A percentile compares a stretch with the other conserved stretches of the same genome.
These are phyloP conservation scores for Volvox reticuliferus DNA, from an alignment of 139 green algal genomes.

Conservation along the genomic window DNA sequence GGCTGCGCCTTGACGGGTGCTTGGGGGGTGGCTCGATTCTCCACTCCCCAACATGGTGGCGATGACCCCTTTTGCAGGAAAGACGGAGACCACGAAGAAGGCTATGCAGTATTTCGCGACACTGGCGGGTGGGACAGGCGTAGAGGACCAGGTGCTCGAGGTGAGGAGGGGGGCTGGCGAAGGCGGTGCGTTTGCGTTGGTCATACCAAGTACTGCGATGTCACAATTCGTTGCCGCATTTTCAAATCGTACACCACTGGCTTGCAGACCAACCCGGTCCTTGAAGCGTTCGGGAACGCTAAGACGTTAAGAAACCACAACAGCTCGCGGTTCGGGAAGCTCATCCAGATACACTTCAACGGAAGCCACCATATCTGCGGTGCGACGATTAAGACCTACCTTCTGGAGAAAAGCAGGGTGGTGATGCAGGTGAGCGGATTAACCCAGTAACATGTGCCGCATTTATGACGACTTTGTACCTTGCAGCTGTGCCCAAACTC, in stretches of 20 bases:
- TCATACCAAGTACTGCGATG: too few species aligned
- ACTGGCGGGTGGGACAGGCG: constrained; percentile 79
- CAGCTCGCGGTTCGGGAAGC: constrained; percentile 93
- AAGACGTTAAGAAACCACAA: constrained; percentile 98
- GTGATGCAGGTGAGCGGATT: constrained; percentile 9
- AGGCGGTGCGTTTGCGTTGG: background rate
- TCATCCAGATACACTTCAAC: constrained; percentile 92
- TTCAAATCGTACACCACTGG: background rate
- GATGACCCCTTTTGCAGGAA: constrained; percentile 74
- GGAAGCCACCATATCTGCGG: constrained; percentile 76
- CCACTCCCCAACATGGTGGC: too few species aligned
- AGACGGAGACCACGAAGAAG: constrained; percentile 98
- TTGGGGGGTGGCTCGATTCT: too few species aligned
- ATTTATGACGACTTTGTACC: too few species aligned
- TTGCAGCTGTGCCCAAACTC: too few species aligned
- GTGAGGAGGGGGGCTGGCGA: constrained; percentile 45
- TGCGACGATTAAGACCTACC: constrained; percentile 90
- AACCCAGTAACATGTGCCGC: too few species aligned
- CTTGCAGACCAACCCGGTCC: constrained; percentile 90
- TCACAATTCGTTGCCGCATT: background rate
- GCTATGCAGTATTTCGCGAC: constrained; percentile 94
- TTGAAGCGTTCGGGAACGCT: constrained; percentile 97
- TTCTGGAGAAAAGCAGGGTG: constrained; percentile 88
- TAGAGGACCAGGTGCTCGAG: constrained; percentile 81
- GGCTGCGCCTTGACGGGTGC: too few species aligned